Conservation (phyloP, 371 early-diverging fungal species). For the Mucor velutinosus region DNA sequence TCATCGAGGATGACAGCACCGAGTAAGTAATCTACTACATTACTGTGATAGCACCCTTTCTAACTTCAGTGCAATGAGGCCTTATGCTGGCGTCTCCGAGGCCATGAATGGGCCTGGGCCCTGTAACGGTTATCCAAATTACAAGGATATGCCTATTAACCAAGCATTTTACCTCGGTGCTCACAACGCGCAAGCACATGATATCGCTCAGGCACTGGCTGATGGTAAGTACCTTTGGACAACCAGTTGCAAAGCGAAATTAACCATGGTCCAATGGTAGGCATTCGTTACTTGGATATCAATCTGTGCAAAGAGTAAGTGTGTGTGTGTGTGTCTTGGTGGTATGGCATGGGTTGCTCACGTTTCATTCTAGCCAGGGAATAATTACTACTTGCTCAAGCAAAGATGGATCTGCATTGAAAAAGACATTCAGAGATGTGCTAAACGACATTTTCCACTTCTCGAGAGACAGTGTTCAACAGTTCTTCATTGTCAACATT, state of each 20-base stretch:
- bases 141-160: conserved; percentile 34
- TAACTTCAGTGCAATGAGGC: not conserved
- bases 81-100: not conserved
- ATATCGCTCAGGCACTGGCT: conserved; percentile 26
- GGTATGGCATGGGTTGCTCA: not conserved
- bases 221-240: conserved; percentile 22
- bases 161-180: conserved; percentile 43
- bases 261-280: not conserved
- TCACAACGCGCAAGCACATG: conserved; percentile 17
- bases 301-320: conserved; percentile 25
- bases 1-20: conserved; percentile 10
- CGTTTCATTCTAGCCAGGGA: not conserved
- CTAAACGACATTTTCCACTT: conserved; percentile 28
- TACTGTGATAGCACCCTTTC: not conserved
- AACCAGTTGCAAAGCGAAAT: not conserved
- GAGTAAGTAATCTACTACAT: not conserved
- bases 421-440: conserved; percentile 19
- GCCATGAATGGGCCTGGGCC: conserved; percentile 21
- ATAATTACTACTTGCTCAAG: conserved; percentile 10
- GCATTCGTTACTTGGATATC: conserved; percentile 25
- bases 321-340: not conserved
- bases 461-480: conserved; percentile 24
- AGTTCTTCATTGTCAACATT: conserved; percentile 28
- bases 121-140: conserved; percentile 43
- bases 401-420: conserved; percentile 7